Evolutionary conservation across 495 filamentous ascomycete genomes (phyloP), one percentile per base, ranked within the genome.

Genomic region (Lepraria neglecta): DNA sequence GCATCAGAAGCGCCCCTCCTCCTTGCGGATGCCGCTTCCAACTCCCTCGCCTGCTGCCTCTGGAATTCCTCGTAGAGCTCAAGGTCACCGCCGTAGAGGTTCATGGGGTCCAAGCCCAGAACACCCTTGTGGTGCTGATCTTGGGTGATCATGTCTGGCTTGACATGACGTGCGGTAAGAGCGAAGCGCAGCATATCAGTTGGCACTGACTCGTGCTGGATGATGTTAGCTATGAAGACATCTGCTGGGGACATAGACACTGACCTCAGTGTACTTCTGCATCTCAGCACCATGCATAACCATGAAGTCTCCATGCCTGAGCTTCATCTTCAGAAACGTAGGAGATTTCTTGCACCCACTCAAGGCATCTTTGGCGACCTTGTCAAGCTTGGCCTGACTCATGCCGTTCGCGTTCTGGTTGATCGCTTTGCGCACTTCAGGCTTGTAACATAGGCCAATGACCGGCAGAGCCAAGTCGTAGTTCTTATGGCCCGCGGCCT

Each of bases 231-330:
- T 42, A 9, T 64, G 53, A 64, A 14, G 14, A 33, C 35, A 14
- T 35, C 0, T 28, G 21, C 54, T n/a, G 14, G 3, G 30, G 17
- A 3, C 3, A 42, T n/a, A 27, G 33, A 38, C 56, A 74, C 78
- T 55, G 68, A 87, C 87, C 71, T 91, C 88, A 62, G 84, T 92
- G 35, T 80, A 77, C 63, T 81, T 80, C 67, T 95, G 91, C 33
- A 95, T 82, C 2, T 75, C 68, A 0, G 74, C 74, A 0, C 90
- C 91, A 67, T 90, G 82, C 91, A 95, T 95, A 3, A 95, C 78
- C 30, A 95, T 78, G 50, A 92, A 77, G 67, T 95, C 90, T 0
- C 91, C 91, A 69, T 95, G 91, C 35, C 80, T 70, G 35, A 95
- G 77, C 1, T 72, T 65, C 53, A 75, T 67, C n/a, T 69, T 71